Conservation (phyloP, 2,329 filamentous ascomycete species). For the Talaromyces sp. region DNA sequence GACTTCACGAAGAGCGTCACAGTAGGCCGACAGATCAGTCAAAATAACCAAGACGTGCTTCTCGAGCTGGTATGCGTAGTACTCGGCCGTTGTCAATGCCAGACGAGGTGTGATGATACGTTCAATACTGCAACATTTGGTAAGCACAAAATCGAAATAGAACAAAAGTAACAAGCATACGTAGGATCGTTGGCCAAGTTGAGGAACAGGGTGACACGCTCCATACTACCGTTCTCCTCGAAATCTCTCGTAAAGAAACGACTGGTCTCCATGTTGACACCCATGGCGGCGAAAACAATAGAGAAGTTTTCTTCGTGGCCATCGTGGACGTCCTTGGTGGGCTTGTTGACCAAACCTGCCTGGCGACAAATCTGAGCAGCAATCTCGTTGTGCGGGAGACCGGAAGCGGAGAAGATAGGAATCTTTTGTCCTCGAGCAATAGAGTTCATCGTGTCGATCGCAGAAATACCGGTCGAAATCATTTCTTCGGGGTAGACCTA, state of each 20-base stretch:
- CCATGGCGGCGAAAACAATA: constrained; percentile 99
- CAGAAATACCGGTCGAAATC: constrained; percentile 98
- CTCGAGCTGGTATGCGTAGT: constrained; percentile 99
- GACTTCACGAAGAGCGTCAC: constrained; percentile 96
- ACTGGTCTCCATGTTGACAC: constrained; percentile 98
- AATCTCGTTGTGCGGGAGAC: constrained; percentile 99
- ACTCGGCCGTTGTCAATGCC: constrained; percentile 95
- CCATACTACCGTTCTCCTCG: constrained; percentile 98
- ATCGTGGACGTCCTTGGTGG: constrained; percentile 93
- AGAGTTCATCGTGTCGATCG: constrained; percentile 97
- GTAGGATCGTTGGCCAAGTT: constrained; percentile 99
- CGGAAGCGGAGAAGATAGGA: constrained; percentile 95
- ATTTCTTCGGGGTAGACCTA: constrained; percentile 99
- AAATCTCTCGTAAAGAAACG: constrained; percentile 99
- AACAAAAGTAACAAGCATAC: constrained; percentile 48
- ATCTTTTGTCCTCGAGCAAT: constrained; percentile 99
- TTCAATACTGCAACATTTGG: constrained; percentile 64
- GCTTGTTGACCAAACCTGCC: constrained; percentile 76
- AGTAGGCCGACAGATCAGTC: constrained; percentile 96
- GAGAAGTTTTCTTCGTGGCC: constrained; percentile 99
- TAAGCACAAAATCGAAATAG: constrained; percentile 8
- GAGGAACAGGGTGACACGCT: constrained; percentile 93
- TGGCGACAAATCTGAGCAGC: constrained; percentile 98
- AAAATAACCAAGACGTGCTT: constrained; percentile 99
- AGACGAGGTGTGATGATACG: constrained; percentile 99